Percentiles rank a stretch among this genome's conserved stretches.
Conservation (phyloP, 148 eudicot genomes). For the Dianthus caryophyllus region DNA sequence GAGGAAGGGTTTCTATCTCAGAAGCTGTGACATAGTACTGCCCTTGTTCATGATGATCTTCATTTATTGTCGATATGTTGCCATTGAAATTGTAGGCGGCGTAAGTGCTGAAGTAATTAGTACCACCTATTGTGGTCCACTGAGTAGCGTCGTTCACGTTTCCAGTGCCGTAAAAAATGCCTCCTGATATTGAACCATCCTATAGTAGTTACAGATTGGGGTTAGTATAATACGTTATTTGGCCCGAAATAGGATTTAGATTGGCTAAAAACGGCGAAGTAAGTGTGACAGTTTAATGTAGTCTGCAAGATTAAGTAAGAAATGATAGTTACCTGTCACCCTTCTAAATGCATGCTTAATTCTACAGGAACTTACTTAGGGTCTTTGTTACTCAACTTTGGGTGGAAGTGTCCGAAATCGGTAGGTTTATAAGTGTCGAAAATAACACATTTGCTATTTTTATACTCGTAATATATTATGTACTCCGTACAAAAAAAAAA, state of each 20-base stretch:
- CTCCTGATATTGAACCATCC: conserved; percentile 76
- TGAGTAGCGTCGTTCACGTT: conserved; percentile 34
- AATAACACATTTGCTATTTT: not conserved
- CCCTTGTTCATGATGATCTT: conserved; percentile 32
- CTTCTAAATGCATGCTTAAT: not conserved
- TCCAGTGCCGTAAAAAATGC: conserved; percentile 30
- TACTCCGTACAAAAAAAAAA: too few relatives aligned
- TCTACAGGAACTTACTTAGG: not conserved
- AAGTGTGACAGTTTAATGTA: too few relatives aligned
- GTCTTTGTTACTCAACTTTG: not conserved
- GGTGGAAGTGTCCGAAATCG: not conserved
- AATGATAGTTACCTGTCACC: not conserved
- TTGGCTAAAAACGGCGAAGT: too few relatives aligned
- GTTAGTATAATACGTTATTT: not conserved
- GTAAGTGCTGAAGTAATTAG: conserved; percentile 27
- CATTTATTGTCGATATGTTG: conserved; percentile 28
- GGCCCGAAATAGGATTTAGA: too few relatives aligned
- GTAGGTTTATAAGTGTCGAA: not conserved
- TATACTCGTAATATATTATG: too few relatives aligned
- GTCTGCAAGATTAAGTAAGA: conserved; percentile 1
- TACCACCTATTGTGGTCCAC: conserved; percentile 30
- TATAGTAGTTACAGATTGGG: conserved; percentile 11
- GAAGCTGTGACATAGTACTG: conserved; percentile 24
- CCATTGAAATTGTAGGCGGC: conserved; percentile 39
- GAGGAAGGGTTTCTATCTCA: conserved; percentile 76